Evolutionary conservation across 805 yeast genomes (phyloP).

Genomic region (Candida awuae): DNA sequence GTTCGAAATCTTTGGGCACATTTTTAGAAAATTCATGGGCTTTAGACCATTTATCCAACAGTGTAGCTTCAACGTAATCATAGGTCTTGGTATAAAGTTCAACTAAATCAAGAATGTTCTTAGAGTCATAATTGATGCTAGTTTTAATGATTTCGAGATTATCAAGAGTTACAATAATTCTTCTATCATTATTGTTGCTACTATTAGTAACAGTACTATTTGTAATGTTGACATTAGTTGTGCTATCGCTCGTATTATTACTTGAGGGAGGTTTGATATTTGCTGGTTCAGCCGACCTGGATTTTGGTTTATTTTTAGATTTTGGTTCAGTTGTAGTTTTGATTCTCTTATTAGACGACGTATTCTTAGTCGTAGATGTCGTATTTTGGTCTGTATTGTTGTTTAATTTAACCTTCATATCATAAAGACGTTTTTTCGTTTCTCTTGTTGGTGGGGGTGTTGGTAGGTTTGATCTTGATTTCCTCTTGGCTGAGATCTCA

Average conservation of each 20-base stretch:
- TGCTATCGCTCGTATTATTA: background rate
- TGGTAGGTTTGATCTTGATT: background rate
- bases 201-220: too few species aligned
- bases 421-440: background rate
- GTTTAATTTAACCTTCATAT: background rate
- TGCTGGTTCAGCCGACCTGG: too few species aligned
- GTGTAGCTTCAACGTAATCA: slow-evolving; percentile 6
- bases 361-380: background rate
- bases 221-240: background rate
- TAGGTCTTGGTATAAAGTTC: slow-evolving; percentile 3
- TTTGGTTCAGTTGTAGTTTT: background rate
- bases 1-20: slow-evolving; percentile 14
- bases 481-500: background rate
- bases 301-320: background rate
- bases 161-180: slow-evolving; percentile 3
- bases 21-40: slow-evolving; percentile 3
- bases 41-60: slow-evolving; percentile 10
- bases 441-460: background rate
- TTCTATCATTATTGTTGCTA: background rate
- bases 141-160: slow-evolving; percentile 2
- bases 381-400: background rate
- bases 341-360: background rate
- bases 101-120: slow-evolving; percentile 1
- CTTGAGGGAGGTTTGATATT: background rate
- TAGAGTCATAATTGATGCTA: slow-evolving; percentile 2